phyloP scores from a whole-genome alignment of 179 eudicot genomes.

The Drosera spatulata region DNA sequence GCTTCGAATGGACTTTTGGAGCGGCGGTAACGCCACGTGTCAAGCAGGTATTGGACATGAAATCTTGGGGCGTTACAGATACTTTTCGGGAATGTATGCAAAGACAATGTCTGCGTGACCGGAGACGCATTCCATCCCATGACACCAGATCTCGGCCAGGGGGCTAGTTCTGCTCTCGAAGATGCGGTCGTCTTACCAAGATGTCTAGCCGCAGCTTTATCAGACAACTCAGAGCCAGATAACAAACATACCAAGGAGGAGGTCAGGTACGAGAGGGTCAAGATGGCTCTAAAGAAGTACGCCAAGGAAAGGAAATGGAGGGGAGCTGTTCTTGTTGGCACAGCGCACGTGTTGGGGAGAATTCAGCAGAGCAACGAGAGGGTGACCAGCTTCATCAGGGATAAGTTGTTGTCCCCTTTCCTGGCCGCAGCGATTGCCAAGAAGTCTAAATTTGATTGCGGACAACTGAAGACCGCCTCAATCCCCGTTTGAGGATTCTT shows the following conservation, averaged over 20 bases:
- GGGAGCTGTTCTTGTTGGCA: conserved; percentile 11
- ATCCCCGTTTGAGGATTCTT: too few species aligned
- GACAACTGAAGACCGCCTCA: too few species aligned
- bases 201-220: conserved; percentile 1
- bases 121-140: not conserved
- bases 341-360: conserved; percentile 15
- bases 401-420: conserved; percentile 18
- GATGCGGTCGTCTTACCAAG: not conserved
- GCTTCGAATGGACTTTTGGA: too few species aligned
- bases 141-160: conserved; percentile 1
- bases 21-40: too few species aligned
- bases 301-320: conserved; percentile 21
- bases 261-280: conserved; percentile 14
- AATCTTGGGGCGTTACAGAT: too few species aligned
- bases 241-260: not conserved
- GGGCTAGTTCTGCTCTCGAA: not conserved
- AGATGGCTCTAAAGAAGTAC: conserved; percentile 9
- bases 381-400: conserved; percentile 16
- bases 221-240: not conserved
- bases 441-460: conserved; percentile 9
- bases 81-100: too few species aligned
- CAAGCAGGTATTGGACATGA: too few species aligned
- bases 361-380: conserved; percentile 16
- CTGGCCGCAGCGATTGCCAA: conserved; percentile 11
- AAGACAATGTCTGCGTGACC: too few species aligned